Evolutionary conservation across 306 rosid genomes (phyloP).

Genomic region (Potentilla sterilis): DNA sequence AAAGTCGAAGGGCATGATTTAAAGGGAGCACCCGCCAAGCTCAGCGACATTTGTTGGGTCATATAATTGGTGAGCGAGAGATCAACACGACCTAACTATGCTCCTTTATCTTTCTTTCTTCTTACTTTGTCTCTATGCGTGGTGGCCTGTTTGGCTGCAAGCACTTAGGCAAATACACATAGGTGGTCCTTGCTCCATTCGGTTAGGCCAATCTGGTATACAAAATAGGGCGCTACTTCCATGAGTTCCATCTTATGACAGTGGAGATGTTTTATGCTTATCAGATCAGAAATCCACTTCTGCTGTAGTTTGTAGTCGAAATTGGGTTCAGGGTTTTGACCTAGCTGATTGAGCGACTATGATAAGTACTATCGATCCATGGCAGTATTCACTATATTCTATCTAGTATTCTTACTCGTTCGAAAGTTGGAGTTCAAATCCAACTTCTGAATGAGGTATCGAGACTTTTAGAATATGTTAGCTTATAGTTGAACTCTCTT

Average conservation of each 20-base stretch:
- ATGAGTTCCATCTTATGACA: not conserved
- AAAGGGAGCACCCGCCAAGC: not conserved
- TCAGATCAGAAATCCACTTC: not conserved
- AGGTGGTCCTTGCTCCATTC: slow-evolving; percentile 30
- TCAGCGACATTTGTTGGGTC: slow-evolving; percentile 33
- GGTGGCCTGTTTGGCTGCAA: slow-evolving; percentile 15
- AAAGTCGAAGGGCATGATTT: slow-evolving; percentile 10
- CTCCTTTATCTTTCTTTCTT: slow-evolving; percentile 5
- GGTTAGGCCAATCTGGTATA: slow-evolving; percentile 15
- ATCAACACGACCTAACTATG: slow-evolving; percentile 20
- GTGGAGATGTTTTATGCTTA: not conserved
- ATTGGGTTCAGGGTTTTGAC: slow-evolving; percentile 7
- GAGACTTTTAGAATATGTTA: no score
- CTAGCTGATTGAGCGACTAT: not conserved
- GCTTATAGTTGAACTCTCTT: no score
- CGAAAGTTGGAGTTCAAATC: not conserved
- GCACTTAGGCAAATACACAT: not conserved
- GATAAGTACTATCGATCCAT: not conserved
- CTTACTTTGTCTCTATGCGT: not conserved
- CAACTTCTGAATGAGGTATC: no score
- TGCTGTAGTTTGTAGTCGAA: not conserved
- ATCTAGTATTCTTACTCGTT: not conserved
- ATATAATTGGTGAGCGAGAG: slow-evolving; percentile 18
- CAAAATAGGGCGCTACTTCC: slow-evolving; percentile 17
- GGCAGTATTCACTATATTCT: not conserved